These are phyloP conservation scores for Gypsophila paniculata DNA, from an alignment of 179 eudicot genomes.

Conservation along the genomic window DNA sequence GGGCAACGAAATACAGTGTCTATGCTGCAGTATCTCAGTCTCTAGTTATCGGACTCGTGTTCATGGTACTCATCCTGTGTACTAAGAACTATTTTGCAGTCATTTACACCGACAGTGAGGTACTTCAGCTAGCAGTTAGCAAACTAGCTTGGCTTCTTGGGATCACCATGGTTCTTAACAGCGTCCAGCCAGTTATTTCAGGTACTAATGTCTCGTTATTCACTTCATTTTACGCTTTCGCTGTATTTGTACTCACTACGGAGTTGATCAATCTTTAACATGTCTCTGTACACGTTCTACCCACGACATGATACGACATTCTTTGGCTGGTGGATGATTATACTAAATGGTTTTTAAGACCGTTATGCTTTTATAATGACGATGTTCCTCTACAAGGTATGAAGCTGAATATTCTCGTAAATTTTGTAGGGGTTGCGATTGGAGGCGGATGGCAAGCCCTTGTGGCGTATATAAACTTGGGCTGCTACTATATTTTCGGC, in stretches of 20 bases:
- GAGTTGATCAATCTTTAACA: no score
- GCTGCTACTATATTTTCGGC: constrained; percentile 80
- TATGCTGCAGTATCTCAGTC: constrained; percentile 54
- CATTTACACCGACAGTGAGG: constrained; percentile 58
- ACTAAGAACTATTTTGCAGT: constrained; percentile 53
- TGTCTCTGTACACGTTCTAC: no score
- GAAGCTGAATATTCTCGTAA: neutral
- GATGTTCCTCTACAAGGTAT: neutral
- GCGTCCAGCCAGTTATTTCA: constrained; percentile 89
- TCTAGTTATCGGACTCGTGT: constrained; percentile 55
- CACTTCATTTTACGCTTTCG: neutral
- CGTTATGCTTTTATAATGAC: no score
- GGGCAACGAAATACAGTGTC: constrained; percentile 72
- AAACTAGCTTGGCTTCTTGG: constrained; percentile 71
- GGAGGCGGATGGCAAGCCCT: constrained; percentile 97
- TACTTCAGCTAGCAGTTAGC: constrained; percentile 62
- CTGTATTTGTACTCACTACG: neutral
- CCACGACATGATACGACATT: no score
- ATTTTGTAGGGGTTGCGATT: constrained; percentile 72
- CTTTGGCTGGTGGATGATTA: no score
- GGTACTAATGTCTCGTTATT: constrained; percentile 31
- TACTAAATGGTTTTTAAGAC: no score
- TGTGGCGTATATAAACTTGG: constrained; percentile 76
- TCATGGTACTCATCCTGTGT: constrained; percentile 33
- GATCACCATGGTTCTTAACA: constrained; percentile 77